Conservation (phyloP, 202 grass and related monocot genomes). For the Zoysia matrella region DNA sequence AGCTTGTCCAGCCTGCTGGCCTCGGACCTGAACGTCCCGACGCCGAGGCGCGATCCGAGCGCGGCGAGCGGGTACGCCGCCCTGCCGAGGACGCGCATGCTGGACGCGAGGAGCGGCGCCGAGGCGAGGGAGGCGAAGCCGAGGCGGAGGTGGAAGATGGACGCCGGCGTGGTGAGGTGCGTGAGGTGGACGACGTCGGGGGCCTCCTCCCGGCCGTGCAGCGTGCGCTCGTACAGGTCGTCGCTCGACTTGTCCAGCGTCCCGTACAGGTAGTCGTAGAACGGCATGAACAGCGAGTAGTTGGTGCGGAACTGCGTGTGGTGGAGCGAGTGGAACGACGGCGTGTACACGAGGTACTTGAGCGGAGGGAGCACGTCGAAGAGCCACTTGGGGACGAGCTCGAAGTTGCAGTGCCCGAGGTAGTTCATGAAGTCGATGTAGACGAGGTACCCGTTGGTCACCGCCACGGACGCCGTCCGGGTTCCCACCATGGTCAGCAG, state of each 20-base stretch:
- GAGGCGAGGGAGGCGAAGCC: conserved; percentile 69
- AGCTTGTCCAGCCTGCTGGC: conserved; percentile 55
- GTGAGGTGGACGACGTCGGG: conserved; percentile 87
- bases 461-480: conserved; percentile 39
- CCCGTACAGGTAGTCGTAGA: conserved; percentile 82
- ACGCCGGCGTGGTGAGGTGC: conserved; percentile 66
- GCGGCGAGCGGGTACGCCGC: conserved; percentile 16
- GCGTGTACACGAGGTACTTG: conserved; percentile 84
- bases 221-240: conserved; percentile 60
- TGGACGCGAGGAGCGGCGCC: conserved; percentile 31
- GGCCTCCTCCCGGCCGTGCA: conserved; percentile 37
- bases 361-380: conserved; percentile 67
- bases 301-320: conserved; percentile 38
- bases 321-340: conserved; percentile 91
- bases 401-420: conserved; percentile 93
- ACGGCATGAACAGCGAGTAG: conserved; percentile 91
- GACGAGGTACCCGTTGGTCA: conserved; percentile 48
- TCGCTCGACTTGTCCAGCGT: conserved; percentile 78
- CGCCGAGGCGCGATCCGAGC: conserved; percentile 40
- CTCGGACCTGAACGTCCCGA: conserved; percentile 50
- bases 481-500: conserved; percentile 33
- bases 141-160: conserved; percentile 64
- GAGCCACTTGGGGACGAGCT: conserved; percentile 69
- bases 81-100: not conserved
- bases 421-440: conserved; percentile 99